Percentiles rank a stretch among this genome's conserved stretches.
These are phyloP conservation scores for Podaxis sp. DNA, from an alignment of 768 basidiomycete genomes.

Conservation along the genomic window DNA sequence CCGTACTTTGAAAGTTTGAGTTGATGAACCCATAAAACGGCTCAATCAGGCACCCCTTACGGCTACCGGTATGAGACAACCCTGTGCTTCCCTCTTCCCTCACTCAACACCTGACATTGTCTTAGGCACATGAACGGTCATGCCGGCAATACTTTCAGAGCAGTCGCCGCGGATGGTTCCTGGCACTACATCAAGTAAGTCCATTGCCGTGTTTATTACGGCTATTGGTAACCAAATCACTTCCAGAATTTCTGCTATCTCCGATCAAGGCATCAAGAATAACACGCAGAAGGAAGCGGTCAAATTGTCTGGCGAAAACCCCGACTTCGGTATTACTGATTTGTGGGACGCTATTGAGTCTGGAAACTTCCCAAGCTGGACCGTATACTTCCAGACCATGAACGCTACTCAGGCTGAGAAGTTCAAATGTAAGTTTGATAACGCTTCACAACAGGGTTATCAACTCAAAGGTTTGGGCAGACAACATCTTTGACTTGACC, in stretches of 20 bases:
- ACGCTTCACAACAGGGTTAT: not conserved
- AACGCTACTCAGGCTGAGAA: conserved; percentile 51
- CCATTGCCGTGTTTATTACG: not conserved
- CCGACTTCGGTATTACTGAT: conserved; percentile 57
- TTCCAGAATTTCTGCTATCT: conserved; percentile 34
- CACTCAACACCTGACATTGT: conserved; percentile 14
- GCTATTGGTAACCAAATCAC: not conserved
- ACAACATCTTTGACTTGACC: conserved; percentile 53
- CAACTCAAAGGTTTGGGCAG: conserved; percentile 21
- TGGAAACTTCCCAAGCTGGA: conserved; percentile 55
- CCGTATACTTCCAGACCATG: conserved; percentile 56
- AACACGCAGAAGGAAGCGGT: conserved; percentile 36
- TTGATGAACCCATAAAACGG: not conserved
- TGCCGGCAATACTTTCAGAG: conserved; percentile 26
- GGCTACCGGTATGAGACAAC: not conserved
- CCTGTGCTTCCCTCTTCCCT: not conserved
- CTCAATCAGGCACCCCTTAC: conserved; percentile 6
- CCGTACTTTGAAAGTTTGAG: not conserved
- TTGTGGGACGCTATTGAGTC: conserved; percentile 55
- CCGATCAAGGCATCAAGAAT: conserved; percentile 27
- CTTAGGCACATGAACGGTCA: conserved; percentile 23
- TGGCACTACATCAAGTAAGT: conserved; percentile 54
- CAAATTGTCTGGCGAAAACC: conserved; percentile 37
- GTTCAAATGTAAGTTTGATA: conserved; percentile 30
- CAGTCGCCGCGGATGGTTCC: conserved; percentile 42